A percentile compares a stretch with the other conserved stretches of the same genome.
Conservation (phyloP, 306 rosid genomes). For the Vigna radiata region DNA sequence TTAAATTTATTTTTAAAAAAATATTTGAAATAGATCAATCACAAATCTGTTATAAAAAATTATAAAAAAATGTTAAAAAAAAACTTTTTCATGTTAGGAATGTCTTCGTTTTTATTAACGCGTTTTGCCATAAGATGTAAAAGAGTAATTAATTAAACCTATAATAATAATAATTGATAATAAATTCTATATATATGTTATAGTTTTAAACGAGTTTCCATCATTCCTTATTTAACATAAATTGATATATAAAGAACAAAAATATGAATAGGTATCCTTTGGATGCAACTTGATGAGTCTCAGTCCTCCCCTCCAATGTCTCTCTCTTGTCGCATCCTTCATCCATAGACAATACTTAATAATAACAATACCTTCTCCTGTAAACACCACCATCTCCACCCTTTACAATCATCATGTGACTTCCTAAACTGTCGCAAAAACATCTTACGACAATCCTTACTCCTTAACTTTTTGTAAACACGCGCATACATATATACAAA, state of each 20-base stretch:
- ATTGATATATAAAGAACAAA: neutral
- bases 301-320: neutral
- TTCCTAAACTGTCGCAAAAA: neutral
- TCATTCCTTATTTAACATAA: neutral
- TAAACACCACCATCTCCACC: neutral
- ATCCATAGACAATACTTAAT: too few relatives aligned
- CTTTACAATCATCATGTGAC: neutral
- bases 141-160: too few relatives aligned
- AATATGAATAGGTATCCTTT: neutral
- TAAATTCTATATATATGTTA: too few relatives aligned
- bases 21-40: too few relatives aligned
- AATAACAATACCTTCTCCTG: neutral
- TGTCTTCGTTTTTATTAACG: too few relatives aligned
- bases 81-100: too few relatives aligned
- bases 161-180: too few relatives aligned
- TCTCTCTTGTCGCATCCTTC: neutral
- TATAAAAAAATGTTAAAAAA: too few relatives aligned
- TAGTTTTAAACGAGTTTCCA: too few relatives aligned
- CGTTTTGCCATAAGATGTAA: too few relatives aligned
- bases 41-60: too few relatives aligned
- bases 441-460: neutral
- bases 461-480: constrained; percentile 37
- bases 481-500: neutral
- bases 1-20: too few relatives aligned
- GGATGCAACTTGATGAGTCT: neutral